Evolutionary conservation across 768 basidiomycete genomes (phyloP), one percentile per base, ranked within the genome.

Genomic region (Rhizopogon roseolus): DNA sequence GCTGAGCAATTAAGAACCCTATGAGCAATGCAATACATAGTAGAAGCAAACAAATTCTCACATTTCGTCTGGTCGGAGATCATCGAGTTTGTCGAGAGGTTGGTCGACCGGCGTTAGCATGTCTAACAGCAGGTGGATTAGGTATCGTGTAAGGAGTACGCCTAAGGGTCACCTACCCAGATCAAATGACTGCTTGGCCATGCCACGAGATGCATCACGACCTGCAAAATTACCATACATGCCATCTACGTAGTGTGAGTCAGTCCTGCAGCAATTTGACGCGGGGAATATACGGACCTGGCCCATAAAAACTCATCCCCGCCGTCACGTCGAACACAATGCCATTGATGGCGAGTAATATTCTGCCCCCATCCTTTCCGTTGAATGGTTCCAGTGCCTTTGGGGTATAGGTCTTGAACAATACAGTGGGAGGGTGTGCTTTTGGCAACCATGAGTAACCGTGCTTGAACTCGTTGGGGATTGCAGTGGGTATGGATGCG

Each of bases 201-300:
- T 95, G 5, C 96, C 95, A 37, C 95, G 76, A 14, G 92, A 95
- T 1, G 96, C 96, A 71, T 99, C 96, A 46, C 95, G 73, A 5
- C 96, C 97, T 3, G 97, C 95, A 75, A 99, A 98, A 71, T 95
- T 96, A 29, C 93, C 94, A 65, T 98, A 98, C 81, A 94, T 92
- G 0, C 95, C 96, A 62, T 86, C 96, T 97, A 60, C 28, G 40
- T 43, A 25, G 14, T 16, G 56, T 49, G 11, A 52, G 6, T 51
- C 19, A 61, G 34, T 49, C 2, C 38, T 22, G 29, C 50, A 48
- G 25, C 5, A n/a, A 38, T n/a, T 41, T 46, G 48, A 19, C 45
- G 48, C 36, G 28, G 41, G 34, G 22, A 29, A 27, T 17, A 28
- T 36, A 71, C 88, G 65, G 55, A 96, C 96, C 85, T 19, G 96